These are phyloP conservation scores for Ceratobasidium sp. DNA, from an alignment of 1,284 basidiomycete genomes.

Conservation along the genomic window DNA sequence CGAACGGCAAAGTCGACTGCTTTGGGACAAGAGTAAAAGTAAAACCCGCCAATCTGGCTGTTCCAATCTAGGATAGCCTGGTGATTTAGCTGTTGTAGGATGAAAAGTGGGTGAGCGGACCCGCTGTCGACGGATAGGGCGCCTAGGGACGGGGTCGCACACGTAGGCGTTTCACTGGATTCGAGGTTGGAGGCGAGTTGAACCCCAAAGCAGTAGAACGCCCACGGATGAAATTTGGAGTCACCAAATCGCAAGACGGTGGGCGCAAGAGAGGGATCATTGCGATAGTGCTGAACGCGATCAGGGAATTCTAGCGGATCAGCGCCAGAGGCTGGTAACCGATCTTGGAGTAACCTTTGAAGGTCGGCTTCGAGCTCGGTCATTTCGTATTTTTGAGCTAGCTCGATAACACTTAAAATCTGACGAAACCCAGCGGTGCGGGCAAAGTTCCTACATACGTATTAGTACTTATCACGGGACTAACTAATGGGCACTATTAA, in stretches of 20 bases:
- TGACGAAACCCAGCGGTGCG: too few relatives aligned
- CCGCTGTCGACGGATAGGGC: neutral
- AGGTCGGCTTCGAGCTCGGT: constrained; percentile 17
- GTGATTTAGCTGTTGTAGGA: constrained; percentile 15
- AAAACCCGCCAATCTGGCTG: constrained; percentile 17
- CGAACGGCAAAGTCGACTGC: too few relatives aligned
- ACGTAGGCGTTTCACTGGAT: neutral
- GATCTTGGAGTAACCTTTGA: constrained; percentile 3
- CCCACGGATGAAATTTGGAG: constrained; percentile 28
- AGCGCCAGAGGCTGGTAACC: constrained; percentile 7
- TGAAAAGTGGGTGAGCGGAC: constrained; percentile 10
- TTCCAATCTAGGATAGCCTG: constrained; percentile 14
- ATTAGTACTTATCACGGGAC: neutral
- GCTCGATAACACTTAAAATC: constrained; percentile 5
- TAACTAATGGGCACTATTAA: too few relatives aligned
- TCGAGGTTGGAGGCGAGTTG: constrained; percentile 13
- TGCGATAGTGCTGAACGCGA: constrained; percentile 10
- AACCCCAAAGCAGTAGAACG: constrained; percentile 32
- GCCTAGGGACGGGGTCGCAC: neutral
- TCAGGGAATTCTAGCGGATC: constrained; percentile 11
- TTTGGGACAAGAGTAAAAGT: neutral
- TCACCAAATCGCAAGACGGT: constrained; percentile 19
- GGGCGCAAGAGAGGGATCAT: constrained; percentile 20
- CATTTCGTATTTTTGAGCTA: constrained; percentile 37
- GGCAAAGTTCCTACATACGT: too few relatives aligned